Evolutionary conservation across 257 asterid species (phyloP), one percentile per base, ranked within the genome.

Genomic region (Capsicum rhomboideum): DNA sequence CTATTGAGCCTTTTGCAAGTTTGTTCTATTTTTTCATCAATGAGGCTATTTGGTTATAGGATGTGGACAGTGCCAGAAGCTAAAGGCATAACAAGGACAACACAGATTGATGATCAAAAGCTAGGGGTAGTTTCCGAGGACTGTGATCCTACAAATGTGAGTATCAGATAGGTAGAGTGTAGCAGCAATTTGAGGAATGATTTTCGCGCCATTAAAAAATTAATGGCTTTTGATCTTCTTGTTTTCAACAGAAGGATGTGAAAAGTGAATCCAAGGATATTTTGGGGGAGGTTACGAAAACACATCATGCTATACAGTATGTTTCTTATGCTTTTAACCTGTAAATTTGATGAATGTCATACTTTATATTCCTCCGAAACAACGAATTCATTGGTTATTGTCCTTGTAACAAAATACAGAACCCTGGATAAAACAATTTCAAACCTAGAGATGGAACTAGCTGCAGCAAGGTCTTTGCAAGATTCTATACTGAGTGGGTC

Each of bases 61-160:
- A 93, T 94, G 97, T 96, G 98, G 99, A 67, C 89, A 78, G 92
- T 93, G 46, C 98, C 99, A 34, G 99, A 94, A 87, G 94, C 91
- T 82, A 90, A 88, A 85, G 93, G 87, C 80, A 85, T 86, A 34
- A 84, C 97, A 16, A 85, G 91, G 80, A 87, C 84, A 16, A 66
- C 87, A 56, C 88, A 90, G 80, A 34, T 50, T 59, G 79, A 87
- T 26, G 91, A 86, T 50, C 91, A 89, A 49, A 92, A 93, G 86
- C 88, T 90, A 71, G 92, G 90, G 88, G 88, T 91, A 83, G 88
- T 87, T 87, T 90, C 97, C 9, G 93, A 88, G 69, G 94, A 89
- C 78, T 91, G 95, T 86, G 89, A 88, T 87, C 85, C 85, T 52
- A 89, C 87, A 82, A 53, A 84, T 82, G 99, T 96, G 89, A 92